These are phyloP conservation scores for Raphanus sativus DNA, from an alignment of 345 rosid genomes.

Conservation along the genomic window DNA sequence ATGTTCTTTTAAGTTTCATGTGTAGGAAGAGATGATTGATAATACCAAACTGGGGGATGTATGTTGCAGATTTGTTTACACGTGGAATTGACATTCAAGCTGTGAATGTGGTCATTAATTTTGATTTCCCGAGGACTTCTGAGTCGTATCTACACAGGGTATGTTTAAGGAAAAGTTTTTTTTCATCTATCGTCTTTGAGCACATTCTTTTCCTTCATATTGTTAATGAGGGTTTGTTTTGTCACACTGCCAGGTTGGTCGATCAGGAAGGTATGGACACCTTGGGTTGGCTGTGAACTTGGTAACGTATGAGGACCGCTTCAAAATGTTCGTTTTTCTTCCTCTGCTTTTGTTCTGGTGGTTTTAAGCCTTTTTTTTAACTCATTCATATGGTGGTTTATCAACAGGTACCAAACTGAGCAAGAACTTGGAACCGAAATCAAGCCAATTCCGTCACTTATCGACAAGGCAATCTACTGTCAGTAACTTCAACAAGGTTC, in stretches of 20 bases:
- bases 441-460: conserved; percentile 96
- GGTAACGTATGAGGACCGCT: conserved; percentile 97
- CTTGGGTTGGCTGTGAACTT: conserved; percentile 98
- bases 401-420: conserved; percentile 93
- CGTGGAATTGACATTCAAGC: conserved; percentile 99
- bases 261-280: conserved; percentile 98
- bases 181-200: not conserved
- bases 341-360: not conserved
- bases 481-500: conserved; percentile 44
- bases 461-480: conserved; percentile 95
- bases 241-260: conserved; percentile 64
- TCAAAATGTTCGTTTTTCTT: conserved; percentile 64
- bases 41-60: not conserved
- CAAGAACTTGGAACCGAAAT: conserved; percentile 99
- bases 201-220: not conserved
- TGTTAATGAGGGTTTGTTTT: conserved; percentile 1
- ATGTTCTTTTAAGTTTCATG: not conserved
- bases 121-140: conserved; percentile 92
- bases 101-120: conserved; percentile 95
- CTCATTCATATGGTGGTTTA: not conserved
- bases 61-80: conserved; percentile 81
- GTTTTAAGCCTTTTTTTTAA: not conserved
- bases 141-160: conserved; percentile 99
- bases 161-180: conserved; percentile 24
- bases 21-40: not conserved